Evolutionary conservation across 2,329 filamentous ascomycete species (phyloP).

Genomic region (Pseudomassariella vexata): DNA sequence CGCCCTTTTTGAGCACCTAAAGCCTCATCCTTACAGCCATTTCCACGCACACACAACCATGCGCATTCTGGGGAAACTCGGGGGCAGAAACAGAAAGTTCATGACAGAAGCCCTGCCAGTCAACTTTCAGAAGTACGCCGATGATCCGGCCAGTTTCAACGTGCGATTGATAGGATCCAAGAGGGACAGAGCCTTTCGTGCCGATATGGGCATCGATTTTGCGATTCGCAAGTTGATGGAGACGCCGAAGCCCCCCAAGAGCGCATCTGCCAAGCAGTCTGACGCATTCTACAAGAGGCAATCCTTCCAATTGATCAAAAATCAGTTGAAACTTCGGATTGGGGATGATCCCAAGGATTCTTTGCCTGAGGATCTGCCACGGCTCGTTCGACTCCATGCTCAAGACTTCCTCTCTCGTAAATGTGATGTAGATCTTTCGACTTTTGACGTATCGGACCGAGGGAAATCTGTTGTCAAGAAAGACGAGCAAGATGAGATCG

Average conservation of each 20-base stretch:
- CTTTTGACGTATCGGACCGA: constrained; percentile 70
- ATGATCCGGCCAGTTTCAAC: constrained; percentile 84
- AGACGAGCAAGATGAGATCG: constrained; percentile 69
- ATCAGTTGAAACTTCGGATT: constrained; percentile 85
- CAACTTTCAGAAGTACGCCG: constrained; percentile 75
- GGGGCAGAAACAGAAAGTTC: constrained; percentile 91
- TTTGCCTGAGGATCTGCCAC: constrained; percentile 82
- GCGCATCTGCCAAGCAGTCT: constrained; percentile 47
- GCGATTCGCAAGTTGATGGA: constrained; percentile 87
- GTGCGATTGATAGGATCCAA: constrained; percentile 84
- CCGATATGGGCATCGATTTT: constrained; percentile 78
- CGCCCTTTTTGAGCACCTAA: constrained; percentile 90
- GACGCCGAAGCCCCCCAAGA: constrained; percentile 56
- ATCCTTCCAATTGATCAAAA: constrained; percentile 78
- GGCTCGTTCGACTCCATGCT: constrained; percentile 79
- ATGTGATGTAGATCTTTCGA: constrained; percentile 62
- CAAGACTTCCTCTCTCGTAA: constrained; percentile 76
- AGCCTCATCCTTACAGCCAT: constrained; percentile 90
- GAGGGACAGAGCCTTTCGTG: constrained; percentile 81
- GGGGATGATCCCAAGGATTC: constrained; percentile 79
- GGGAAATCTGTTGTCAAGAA: constrained; percentile 84
- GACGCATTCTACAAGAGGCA: constrained; percentile 91
- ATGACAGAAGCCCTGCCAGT: constrained; percentile 85
- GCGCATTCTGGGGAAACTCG: constrained; percentile 92
- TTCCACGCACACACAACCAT: constrained; percentile 98